Conservation (phyloP, 2,329 filamentous ascomycete species). For the Penicillium frequentans region DNA sequence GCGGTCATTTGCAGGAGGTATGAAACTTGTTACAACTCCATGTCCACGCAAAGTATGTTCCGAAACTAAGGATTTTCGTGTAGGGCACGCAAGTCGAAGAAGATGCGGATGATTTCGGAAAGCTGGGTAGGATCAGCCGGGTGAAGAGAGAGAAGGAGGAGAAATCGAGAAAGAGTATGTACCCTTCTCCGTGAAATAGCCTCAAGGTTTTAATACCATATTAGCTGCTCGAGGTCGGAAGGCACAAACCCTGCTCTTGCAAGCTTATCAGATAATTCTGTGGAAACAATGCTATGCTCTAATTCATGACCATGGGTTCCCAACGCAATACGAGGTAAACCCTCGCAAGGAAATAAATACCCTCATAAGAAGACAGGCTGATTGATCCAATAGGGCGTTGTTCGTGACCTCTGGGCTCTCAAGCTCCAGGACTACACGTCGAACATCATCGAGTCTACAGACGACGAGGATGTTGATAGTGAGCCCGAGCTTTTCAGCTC, state of each 20-base stretch:
- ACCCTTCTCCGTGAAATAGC: neutral
- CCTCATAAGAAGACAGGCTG: neutral
- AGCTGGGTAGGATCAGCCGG: conserved; percentile 57
- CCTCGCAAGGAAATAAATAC: neutral
- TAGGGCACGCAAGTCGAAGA: conserved; percentile 49
- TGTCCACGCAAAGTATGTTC: neutral
- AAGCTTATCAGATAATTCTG: conserved; percentile 80
- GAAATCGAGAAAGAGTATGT: conserved; percentile 51
- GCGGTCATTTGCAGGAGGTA: conserved; percentile 78
- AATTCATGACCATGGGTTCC: conserved; percentile 64
- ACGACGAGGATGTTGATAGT: conserved; percentile 35
- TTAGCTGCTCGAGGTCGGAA: conserved; percentile 60
- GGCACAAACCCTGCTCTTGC: conserved; percentile 76
- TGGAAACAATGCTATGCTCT: conserved; percentile 79
- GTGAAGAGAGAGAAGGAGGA: conserved; percentile 57
- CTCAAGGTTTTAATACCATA: conserved; percentile 48
- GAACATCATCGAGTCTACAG: conserved; percentile 41
- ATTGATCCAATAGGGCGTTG: conserved; percentile 51
- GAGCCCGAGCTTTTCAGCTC: conserved; percentile 60
- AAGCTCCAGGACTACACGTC: conserved; percentile 61
- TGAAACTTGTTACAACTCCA: neutral
- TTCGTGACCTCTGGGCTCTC: conserved; percentile 83
- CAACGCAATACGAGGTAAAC: conserved; percentile 68
- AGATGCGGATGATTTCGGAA: conserved; percentile 70
- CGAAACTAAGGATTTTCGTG: neutral